Evolutionary conservation across 805 yeast genomes (phyloP).

Genomic region (Dipodascus geniculatus): DNA sequence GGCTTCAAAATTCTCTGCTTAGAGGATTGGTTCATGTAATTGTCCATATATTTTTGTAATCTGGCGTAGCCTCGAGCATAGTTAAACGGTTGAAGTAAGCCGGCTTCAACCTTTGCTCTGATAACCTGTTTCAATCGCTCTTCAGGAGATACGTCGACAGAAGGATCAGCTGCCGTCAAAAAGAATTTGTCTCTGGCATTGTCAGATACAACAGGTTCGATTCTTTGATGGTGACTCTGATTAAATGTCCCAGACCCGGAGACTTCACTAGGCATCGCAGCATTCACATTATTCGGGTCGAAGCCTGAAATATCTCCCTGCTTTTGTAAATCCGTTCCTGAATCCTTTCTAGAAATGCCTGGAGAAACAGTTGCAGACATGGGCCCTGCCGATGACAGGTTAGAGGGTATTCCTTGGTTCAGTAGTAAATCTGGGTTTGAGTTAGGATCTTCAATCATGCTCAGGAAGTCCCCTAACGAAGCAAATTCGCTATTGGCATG

Average conservation of each 20-base stretch:
- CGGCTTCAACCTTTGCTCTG: conserved; percentile 89
- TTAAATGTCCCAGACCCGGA: not conserved
- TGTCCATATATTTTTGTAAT: conserved; percentile 82
- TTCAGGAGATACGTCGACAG: conserved; percentile 87
- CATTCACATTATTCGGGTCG: not conserved
- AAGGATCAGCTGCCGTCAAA: conserved; percentile 93
- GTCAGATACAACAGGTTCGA: conserved; percentile 8
- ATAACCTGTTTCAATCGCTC: conserved; percentile 88
- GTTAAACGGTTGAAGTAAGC: conserved; percentile 81
- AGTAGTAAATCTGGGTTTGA: conserved; percentile 6
- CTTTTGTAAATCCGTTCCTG: conserved; percentile 3
- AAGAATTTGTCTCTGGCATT: conserved; percentile 86
- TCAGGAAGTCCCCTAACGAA: conserved; percentile 76
- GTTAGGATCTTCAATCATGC: conserved; percentile 73
- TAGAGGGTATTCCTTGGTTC: not conserved
- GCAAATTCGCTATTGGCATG: conserved; percentile 90
- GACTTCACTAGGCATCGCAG: not conserved
- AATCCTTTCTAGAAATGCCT: not conserved
- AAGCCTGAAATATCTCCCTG: conserved; percentile 1
- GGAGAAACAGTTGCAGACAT: conserved; percentile 3
- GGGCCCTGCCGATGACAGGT: not conserved
- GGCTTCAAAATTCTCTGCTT: conserved; percentile 81
- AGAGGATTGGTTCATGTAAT: conserved; percentile 74
- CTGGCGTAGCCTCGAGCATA: conserved; percentile 91
- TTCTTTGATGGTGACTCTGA: conserved; percentile 1